Evolutionary conservation across 139 green algal genomes (phyloP), one percentile per base, ranked within the genome.

Genomic region (Chlorella vulgaris): DNA sequence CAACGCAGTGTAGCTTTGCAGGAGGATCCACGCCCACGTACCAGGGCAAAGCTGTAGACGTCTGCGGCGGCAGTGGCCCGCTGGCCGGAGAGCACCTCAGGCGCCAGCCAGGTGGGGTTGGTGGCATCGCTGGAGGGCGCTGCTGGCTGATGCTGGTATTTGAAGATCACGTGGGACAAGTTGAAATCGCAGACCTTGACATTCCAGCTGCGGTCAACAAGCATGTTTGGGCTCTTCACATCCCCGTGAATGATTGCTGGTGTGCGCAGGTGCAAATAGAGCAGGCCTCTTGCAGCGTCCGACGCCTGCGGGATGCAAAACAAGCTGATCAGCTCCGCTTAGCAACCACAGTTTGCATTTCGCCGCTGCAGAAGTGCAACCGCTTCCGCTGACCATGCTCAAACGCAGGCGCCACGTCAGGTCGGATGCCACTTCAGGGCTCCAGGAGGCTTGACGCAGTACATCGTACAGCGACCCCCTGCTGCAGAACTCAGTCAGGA

Each of bases 181-280:
- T 91, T 91, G 78, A 91, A 91, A 75, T 91, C 87, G 51, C 50
- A 68, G 10, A 88, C 65, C 63, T 92, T 92, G 73, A 85, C 77
- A 21, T 82, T 75, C 88, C 88, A 92, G 35, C 83, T 63, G 33
- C 70, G 78, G 71, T 92, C 89, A 22, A 93, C 79, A 5, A 93
- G 51, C 67, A 93, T 29, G 63, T 92, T 92, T 13, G 87, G 73
- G 7, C 74, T 78, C 68, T 92, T 92, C 5, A 92, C 53, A 62
- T 90, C 88, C n/a, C 84, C 67, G 76, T 91, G 87, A 28, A 91
- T 51, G 53, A 91, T 88, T 29, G 84, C 43, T 0, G 87, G 87
- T 31, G 74, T 66, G 61, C 71, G 84, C 0, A 70, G 70, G 58
- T 91, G 87, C 75, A 91, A 69, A 51, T 90, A 84, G 74, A 88